These are phyloP conservation scores for Cutaneotrichosporon dermatis DNA, from an alignment of 1,284 basidiomycete genomes.

Conservation along the genomic window DNA sequence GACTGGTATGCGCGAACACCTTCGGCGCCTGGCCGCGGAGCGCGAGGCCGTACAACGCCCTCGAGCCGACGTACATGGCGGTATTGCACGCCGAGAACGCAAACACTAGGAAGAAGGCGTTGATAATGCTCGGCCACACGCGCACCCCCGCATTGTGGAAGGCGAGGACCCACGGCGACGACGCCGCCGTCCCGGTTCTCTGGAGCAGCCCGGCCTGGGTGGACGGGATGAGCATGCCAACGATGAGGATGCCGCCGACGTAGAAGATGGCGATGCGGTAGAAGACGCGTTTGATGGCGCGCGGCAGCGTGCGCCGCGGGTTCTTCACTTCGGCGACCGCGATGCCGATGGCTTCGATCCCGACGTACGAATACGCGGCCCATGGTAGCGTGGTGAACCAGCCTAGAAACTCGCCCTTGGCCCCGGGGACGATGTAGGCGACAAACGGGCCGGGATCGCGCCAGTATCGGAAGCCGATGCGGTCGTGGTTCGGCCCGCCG, in stretches of 20 bases:
- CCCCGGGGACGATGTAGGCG: constrained; percentile 10
- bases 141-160: constrained; percentile 65
- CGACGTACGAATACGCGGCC: constrained; percentile 33
- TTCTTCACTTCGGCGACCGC: constrained; percentile 30
- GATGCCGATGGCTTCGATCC: constrained; percentile 31
- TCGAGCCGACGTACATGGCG: constrained; percentile 74
- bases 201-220: constrained; percentile 56
- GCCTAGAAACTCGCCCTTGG: constrained; percentile 26
- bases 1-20: constrained; percentile 48
- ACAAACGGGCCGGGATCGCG: constrained; percentile 32
- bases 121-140: constrained; percentile 70
- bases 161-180: constrained; percentile 63
- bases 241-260: not conserved
- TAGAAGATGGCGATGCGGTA: constrained; percentile 61
- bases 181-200: constrained; percentile 58
- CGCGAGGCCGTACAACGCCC: constrained; percentile 51
- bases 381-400: constrained; percentile 25
- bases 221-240: constrained; percentile 1
- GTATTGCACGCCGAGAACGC: constrained; percentile 82
- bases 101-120: constrained; percentile 74
- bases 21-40: constrained; percentile 37
- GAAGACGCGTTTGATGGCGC: constrained; percentile 69
- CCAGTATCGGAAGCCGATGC: constrained; percentile 32
- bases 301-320: constrained; percentile 63
- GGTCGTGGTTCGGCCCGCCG: constrained; percentile 28